Evolutionary conservation across 2,329 filamentous ascomycete genomes (phyloP), one percentile per base, ranked within the genome.

Genomic region (Stachybotrys chlorohalonatus): DNA sequence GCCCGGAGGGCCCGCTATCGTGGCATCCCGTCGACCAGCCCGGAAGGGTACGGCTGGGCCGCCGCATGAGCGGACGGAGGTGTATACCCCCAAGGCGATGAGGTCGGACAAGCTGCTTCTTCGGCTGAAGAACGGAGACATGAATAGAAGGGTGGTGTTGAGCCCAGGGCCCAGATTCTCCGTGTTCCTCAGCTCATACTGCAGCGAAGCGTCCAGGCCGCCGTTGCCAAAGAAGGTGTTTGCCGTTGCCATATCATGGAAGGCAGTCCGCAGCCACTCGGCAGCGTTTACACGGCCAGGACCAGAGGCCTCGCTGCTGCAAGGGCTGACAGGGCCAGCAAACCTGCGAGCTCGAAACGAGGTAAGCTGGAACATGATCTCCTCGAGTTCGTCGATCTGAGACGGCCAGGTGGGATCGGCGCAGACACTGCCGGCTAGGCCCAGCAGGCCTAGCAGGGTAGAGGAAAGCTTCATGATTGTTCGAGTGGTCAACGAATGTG

Each of bases 321-420:
- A 85, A 6, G 82, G 82, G 39, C 74, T 80, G 54, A 86, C 77
- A 13, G 75, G 75, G 52, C 76, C 75, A 49, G 80, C 75, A 63
- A 86, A 84, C 47, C 78, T 74, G 57, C 81, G 74, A 36, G 76
- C 73, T 49, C 74, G 71, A 62, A 82, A 80, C 3, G 80, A 81
- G 39, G 73, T 70, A 53, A 79, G 77, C 60, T 85, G 78, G 62
- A 77, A 83, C 73, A 85, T 80, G 59, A 85, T 78, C 65, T 84
- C 82, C 66, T 86, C 83, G 56, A 86, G 69, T 64, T 85, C 82
- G 61, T 86, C 83, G 16, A 75, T 75, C 11, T 73, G 62, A 2
- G 80, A 76, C 2, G 83, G 83, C 83, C 83, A 86, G 61, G 81
- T 85, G 36, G 78, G 79, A 58, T 79, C 76, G 30, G 80, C 75